Conservation (phyloP, 2,329 filamentous ascomycete species). For the Apiospora hydei region DNA sequence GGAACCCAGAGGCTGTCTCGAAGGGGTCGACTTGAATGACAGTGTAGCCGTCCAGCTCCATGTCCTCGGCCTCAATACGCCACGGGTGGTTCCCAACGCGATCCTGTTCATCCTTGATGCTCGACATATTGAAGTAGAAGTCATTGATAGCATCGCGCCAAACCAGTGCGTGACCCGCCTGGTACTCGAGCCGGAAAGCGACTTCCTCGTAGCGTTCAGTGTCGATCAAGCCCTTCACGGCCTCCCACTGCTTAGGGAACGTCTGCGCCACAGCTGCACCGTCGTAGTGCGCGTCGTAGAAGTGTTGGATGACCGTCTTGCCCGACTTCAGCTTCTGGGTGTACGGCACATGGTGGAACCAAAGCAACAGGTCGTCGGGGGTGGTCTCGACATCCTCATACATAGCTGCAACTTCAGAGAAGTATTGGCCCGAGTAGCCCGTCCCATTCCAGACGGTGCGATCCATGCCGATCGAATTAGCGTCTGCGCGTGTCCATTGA, state of each 20-base stretch:
- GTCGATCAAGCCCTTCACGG: conserved; percentile 64
- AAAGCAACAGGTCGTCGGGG: conserved; percentile 72
- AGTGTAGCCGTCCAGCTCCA: conserved; percentile 67
- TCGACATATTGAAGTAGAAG: conserved; percentile 68
- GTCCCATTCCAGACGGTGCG: conserved; percentile 73
- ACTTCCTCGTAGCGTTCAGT: conserved; percentile 64
- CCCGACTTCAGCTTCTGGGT: conserved; percentile 67
- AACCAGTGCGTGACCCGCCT: conserved; percentile 73
- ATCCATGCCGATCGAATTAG: conserved; percentile 71
- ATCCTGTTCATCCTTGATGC: conserved; percentile 62
- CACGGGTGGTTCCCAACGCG: conserved; percentile 68
- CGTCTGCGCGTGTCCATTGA: conserved; percentile 74
- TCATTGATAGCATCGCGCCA: conserved; percentile 73
- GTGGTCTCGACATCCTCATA: conserved; percentile 70
- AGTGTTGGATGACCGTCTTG: conserved; percentile 67
- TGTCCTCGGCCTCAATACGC: conserved; percentile 73
- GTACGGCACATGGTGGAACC: conserved; percentile 79
- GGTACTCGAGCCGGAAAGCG: conserved; percentile 66
- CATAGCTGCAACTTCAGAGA: conserved; percentile 59
- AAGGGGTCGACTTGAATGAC: conserved; percentile 61
- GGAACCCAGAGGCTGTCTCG: conserved; percentile 64
- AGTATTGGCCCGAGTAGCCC: conserved; percentile 71
- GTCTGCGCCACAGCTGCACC: conserved; percentile 66
- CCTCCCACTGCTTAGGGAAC: conserved; percentile 62
- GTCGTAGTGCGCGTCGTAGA: conserved; percentile 61